Conservation (phyloP, 2,329 filamentous ascomycete genomes). For the Neoascochyta sp. region DNA sequence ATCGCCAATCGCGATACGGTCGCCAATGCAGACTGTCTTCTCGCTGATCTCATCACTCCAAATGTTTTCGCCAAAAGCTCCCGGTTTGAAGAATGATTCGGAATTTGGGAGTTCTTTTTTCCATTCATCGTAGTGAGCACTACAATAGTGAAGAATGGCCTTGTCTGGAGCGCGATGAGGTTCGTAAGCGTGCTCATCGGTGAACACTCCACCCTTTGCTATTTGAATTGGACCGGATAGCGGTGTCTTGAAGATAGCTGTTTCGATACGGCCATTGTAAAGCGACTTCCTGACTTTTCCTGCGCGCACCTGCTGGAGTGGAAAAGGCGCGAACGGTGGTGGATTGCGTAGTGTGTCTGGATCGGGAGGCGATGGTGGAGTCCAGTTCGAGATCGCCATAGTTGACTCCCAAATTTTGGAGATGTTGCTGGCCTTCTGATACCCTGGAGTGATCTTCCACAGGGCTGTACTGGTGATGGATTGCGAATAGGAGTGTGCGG, state of each 20-base stretch:
- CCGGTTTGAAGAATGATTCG: conserved; percentile 51
- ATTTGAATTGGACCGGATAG: conserved; percentile 48
- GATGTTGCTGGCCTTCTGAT: no score
- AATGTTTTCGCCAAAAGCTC: conserved; percentile 64
- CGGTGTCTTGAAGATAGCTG: conserved; percentile 56
- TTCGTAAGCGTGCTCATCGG: conserved; percentile 60
- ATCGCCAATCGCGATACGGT: conserved; percentile 51
- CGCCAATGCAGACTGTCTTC: conserved; percentile 62
- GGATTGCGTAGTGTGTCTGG: conserved; percentile 20
- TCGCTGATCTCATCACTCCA: conserved; percentile 59
- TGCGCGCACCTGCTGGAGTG: conserved; percentile 55
- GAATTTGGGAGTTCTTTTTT: conserved; percentile 50
- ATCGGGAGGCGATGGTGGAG: conserved; percentile 19
- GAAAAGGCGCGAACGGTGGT: conserved; percentile 40
- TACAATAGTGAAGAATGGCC: conserved; percentile 60
- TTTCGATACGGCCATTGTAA: conserved; percentile 47
- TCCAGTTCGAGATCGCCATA: conserved; percentile 19
- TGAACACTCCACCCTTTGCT: conserved; percentile 50
- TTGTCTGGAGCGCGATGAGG: conserved; percentile 63
- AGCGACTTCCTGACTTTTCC: conserved; percentile 56
- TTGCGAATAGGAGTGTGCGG: no score
- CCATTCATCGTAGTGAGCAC: conserved; percentile 58
- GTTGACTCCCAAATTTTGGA: no score
- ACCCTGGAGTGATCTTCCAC: no score
- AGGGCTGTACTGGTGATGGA: no score